These are phyloP conservation scores for Arbutus unedo DNA, from an alignment of 148 eudicot genomes.

Conservation along the genomic window DNA sequence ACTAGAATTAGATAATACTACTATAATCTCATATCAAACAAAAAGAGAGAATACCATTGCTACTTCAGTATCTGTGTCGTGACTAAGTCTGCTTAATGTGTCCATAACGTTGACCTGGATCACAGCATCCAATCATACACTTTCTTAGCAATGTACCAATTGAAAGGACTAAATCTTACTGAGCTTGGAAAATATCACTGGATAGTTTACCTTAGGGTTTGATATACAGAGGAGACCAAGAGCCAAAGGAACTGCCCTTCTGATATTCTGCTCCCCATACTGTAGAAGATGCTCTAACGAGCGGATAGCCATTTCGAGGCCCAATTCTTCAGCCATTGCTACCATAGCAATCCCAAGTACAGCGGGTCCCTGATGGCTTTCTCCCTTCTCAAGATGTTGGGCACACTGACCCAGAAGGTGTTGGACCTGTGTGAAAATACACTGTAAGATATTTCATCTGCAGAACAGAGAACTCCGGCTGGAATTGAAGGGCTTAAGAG, in stretches of 20 bases:
- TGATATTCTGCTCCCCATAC: slow-evolving; percentile 91
- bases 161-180: not conserved
- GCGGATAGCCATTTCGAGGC: slow-evolving; percentile 90
- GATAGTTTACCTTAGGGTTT: slow-evolving; percentile 64
- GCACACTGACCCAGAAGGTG: slow-evolving; percentile 89
- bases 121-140: slow-evolving; percentile 14
- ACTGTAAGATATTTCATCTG: not conserved
- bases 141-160: not conserved
- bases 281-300: slow-evolving; percentile 90
- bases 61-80: slow-evolving; percentile 85
- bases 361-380: slow-evolving; percentile 90
- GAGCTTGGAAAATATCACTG: not conserved
- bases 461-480: not conserved
- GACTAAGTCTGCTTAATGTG: slow-evolving; percentile 91
- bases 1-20: not conserved
- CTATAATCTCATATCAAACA: not conserved
- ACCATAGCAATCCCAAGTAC: slow-evolving; percentile 96
- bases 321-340: slow-evolving; percentile 95
- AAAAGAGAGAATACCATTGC: slow-evolving; percentile 57
- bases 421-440: slow-evolving; percentile 60
- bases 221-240: slow-evolving; percentile 90
- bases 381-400: slow-evolving; percentile 87
- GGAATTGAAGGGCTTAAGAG: slow-evolving; percentile 8
- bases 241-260: slow-evolving; percentile 92
- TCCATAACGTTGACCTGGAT: slow-evolving; percentile 93